Evolutionary conservation across 2,329 filamentous ascomycete species (phyloP).

Genomic region (Fusarium sp.): DNA sequence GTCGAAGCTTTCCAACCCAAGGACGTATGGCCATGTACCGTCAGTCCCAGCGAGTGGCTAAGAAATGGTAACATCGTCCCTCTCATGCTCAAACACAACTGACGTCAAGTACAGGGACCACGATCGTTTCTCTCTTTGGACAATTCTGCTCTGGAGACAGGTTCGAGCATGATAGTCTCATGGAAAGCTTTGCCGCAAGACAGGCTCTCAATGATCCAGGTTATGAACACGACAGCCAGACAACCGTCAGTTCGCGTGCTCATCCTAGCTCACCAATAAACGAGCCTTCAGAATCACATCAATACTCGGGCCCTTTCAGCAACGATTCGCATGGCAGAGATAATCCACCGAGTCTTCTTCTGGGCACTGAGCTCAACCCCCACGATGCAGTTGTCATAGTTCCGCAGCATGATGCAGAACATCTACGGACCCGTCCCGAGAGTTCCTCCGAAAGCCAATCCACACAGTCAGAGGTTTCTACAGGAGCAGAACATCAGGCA

Average conservation of each 20-base stretch:
- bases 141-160: slow-evolving; percentile 71
- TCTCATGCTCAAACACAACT: not conserved
- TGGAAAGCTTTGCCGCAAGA: slow-evolving; percentile 59
- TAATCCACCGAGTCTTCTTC: slow-evolving; percentile 11
- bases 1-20: slow-evolving; percentile 78
- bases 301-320: not conserved
- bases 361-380: slow-evolving; percentile 20
- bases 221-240: slow-evolving; percentile 33
- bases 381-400: not conserved
- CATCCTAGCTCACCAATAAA: slow-evolving; percentile 18
- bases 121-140: slow-evolving; percentile 81
- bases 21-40: slow-evolving; percentile 89
- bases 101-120: slow-evolving; percentile 59
- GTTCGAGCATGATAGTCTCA: slow-evolving; percentile 78
- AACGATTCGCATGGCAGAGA: not conserved
- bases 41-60: slow-evolving; percentile 75
- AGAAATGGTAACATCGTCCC: slow-evolving; percentile 58
- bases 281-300: not conserved
- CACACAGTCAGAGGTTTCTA: not conserved
- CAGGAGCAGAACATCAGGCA: not conserved
- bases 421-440: not conserved
- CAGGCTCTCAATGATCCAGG: not conserved
- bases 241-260: slow-evolving; percentile 22
- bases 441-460: not conserved
- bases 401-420: not conserved